These are phyloP conservation scores for Plasmodium relictum DNA, from an alignment of 169 alveolate species.

Conservation along the genomic window DNA sequence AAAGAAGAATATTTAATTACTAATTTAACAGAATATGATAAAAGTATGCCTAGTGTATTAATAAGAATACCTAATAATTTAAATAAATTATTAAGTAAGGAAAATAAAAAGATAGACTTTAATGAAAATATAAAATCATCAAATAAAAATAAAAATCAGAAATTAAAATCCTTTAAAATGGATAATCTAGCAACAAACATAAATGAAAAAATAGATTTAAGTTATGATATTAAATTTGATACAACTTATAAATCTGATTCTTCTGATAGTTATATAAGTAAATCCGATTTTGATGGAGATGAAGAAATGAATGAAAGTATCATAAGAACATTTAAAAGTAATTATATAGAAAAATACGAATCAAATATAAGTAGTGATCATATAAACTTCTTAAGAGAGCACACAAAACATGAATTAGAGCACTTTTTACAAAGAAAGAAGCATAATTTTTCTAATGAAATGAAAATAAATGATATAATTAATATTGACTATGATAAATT, in stretches of 20 bases:
- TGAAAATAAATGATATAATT: constrained; percentile 60
- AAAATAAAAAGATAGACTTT: constrained; percentile 27
- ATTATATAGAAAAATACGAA: constrained; percentile 60
- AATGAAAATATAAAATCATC: constrained; percentile 44
- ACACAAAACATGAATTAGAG: constrained; percentile 54
- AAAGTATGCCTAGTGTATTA: constrained; percentile 64
- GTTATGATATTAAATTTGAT: constrained; percentile 22
- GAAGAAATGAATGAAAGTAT: constrained; percentile 40
- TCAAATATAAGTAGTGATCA: constrained; percentile 15
- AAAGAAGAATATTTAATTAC: constrained; percentile 68
- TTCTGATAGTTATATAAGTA: constrained; percentile 2
- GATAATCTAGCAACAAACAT: constrained; percentile 11
- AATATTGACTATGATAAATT: constrained; percentile 66
- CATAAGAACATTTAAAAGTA: constrained; percentile 15
- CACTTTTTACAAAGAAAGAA: constrained; percentile 46
- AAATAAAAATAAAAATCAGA: constrained; percentile 13
- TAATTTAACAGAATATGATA: constrained; percentile 30
- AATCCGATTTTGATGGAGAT: neutral
- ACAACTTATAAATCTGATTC: constrained; percentile 43
- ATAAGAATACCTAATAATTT: constrained; percentile 45
- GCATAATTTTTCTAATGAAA: constrained; percentile 38
- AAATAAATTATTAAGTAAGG: constrained; percentile 71
- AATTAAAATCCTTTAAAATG: constrained; percentile 53
- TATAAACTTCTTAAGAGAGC: constrained; percentile 29
- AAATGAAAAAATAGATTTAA: constrained; percentile 13